phyloP scores from a whole-genome alignment of 1,139 yeast species.

The Arxiozyma bovina region DNA sequence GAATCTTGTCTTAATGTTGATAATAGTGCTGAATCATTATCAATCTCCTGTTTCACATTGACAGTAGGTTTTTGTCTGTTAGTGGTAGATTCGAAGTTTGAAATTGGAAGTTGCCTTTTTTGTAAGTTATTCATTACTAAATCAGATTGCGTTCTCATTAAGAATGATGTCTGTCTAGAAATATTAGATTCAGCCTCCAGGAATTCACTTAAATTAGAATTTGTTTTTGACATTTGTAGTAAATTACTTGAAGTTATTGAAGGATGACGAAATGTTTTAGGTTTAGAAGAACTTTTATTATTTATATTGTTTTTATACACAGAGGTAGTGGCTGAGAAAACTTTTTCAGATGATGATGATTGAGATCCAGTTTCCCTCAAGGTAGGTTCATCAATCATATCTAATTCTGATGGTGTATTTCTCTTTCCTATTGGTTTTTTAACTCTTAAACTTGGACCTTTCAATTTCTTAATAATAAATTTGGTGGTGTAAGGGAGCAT shows the following conservation, averaged over 20 bases:
- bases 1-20: background rate
- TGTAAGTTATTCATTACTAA: constrained; percentile 23
- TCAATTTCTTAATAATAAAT: constrained; percentile 42
- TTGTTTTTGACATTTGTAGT: constrained; percentile 11
- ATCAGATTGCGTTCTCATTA: constrained; percentile 27
- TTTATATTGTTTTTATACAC: constrained; percentile 1
- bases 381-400: background rate
- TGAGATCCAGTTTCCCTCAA: background rate
- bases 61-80: background rate
- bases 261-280: constrained; percentile 2
- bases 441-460: constrained; percentile 38
- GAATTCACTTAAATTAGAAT: constrained; percentile 23
- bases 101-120: constrained; percentile 27
- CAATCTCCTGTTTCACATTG: background rate
- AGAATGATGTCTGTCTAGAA: constrained; percentile 14
- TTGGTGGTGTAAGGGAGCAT: constrained; percentile 41
- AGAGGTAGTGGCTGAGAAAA: background rate
- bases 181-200: constrained; percentile 17
- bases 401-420: constrained; percentile 1
- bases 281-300: background rate
- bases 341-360: constrained; percentile 3
- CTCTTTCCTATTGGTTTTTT: constrained; percentile 10
- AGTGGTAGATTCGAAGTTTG: constrained; percentile 13
- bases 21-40: background rate
- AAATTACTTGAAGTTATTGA: background rate